Evolutionary conservation across 768 basidiomycete genomes (phyloP).

Genomic region (Boletus subcaerulescens): DNA sequence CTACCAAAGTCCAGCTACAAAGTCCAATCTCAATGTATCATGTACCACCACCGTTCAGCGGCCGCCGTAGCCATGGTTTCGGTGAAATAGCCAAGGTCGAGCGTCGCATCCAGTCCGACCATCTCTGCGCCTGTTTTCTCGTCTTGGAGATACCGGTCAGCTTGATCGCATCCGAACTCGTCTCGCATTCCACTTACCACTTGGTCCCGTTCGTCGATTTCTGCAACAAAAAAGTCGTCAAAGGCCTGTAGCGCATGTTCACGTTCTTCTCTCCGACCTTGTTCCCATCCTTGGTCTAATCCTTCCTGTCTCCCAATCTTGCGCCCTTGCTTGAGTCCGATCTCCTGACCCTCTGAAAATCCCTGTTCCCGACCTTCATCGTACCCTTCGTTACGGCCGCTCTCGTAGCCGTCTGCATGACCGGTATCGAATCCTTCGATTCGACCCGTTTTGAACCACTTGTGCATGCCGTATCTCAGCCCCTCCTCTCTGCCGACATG

Average conservation of each 20-base stretch:
- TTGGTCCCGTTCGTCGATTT: conserved; percentile 32
- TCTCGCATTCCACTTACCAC: conserved; percentile 20
- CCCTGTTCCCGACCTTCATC: conserved; percentile 42
- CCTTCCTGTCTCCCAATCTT: conserved; percentile 30
- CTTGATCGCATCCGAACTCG: neutral
- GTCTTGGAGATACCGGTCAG: conserved; percentile 20
- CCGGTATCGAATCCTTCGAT: conserved; percentile 47
- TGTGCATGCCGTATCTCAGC: conserved; percentile 37
- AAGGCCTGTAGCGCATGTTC: conserved; percentile 54
- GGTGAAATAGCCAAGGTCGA: neutral
- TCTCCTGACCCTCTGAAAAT: conserved; percentile 32
- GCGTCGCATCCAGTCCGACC: conserved; percentile 30
- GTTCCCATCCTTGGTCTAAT: conserved; percentile 34
- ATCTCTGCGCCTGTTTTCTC: conserved; percentile 21
- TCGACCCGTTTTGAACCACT: conserved; percentile 43
- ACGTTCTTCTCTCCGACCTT: conserved; percentile 50
- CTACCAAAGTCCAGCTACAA: neutral
- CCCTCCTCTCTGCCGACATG: conserved; percentile 45
- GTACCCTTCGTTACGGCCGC: conserved; percentile 44
- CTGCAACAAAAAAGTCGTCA: conserved; percentile 51
- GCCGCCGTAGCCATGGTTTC: conserved; percentile 24
- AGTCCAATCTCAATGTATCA: neutral
- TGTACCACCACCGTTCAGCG: conserved; percentile 5
- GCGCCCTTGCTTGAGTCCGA: conserved; percentile 34
- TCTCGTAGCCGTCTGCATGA: conserved; percentile 43